These are phyloP conservation scores for Venturia asperata DNA, from an alignment of 2,329 filamentous ascomycete genomes.

Conservation along the genomic window DNA sequence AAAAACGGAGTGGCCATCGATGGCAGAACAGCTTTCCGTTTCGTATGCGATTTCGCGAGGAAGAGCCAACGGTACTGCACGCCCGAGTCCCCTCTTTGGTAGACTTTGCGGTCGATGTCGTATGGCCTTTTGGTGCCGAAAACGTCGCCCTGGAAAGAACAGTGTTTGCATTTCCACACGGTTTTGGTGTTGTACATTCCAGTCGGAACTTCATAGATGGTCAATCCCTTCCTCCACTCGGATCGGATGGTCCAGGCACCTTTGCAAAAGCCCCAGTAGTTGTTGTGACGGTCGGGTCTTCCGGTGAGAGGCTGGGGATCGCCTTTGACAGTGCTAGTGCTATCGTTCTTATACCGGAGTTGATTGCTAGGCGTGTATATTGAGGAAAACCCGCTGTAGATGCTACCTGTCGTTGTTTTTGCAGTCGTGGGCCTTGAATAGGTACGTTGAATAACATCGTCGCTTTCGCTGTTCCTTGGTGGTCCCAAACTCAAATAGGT, in stretches of 20 bases:
- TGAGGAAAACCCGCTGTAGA: neutral
- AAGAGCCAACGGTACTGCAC: conserved; percentile 35
- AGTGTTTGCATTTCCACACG: conserved; percentile 32
- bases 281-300: conserved; percentile 34
- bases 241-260: conserved; percentile 33
- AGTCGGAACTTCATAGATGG: conserved; percentile 27
- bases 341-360: neutral
- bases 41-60: conserved; percentile 33
- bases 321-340: neutral
- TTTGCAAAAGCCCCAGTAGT: conserved; percentile 38
- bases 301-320: conserved; percentile 26
- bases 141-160: conserved; percentile 30
- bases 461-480: neutral
- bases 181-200: conserved; percentile 32
- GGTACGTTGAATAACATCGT: neutral
- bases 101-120: conserved; percentile 28
- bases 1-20: neutral
- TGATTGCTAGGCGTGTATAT: neutral
- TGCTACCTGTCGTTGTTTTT: neutral
- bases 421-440: neutral
- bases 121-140: conserved; percentile 25
- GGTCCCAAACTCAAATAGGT: neutral
- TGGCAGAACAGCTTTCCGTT: conserved; percentile 21
- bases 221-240: conserved; percentile 30
- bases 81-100: conserved; percentile 16